Percentiles rank a stretch among this genome's conserved stretches.
These are phyloP conservation scores for Musa troglodytarum DNA, from an alignment of 176 grass and related monocot species.

Conservation along the genomic window DNA sequence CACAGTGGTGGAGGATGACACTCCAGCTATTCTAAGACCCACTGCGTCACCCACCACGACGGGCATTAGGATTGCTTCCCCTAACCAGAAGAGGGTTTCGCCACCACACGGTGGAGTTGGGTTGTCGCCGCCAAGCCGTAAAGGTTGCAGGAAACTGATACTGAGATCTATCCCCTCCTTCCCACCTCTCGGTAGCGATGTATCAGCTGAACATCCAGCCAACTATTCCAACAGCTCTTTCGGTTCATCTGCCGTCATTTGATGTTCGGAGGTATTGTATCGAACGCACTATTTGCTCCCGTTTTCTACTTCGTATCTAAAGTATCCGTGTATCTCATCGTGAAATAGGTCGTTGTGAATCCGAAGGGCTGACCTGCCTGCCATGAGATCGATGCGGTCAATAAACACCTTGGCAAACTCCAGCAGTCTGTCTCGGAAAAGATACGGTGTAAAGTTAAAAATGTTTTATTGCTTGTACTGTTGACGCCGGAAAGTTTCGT, in stretches of 20 bases:
- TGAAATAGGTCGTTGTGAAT: background rate
- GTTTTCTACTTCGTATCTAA: background rate
- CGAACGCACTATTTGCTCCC: background rate
- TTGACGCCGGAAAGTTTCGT: background rate
- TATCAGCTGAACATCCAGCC: constrained; percentile 21
- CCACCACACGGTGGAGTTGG: constrained; percentile 49
- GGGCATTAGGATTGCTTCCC: constrained; percentile 60
- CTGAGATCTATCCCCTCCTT: constrained; percentile 92
- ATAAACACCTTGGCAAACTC: no score
- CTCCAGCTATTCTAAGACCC: constrained; percentile 34
- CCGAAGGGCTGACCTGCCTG: no score
- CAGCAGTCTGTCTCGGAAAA: background rate
- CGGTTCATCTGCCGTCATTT: constrained; percentile 23
- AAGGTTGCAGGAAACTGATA: constrained; percentile 84
- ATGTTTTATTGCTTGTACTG: background rate
- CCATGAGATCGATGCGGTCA: background rate
- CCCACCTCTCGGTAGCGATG: constrained; percentile 42
- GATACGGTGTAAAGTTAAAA: background rate
- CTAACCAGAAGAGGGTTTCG: constrained; percentile 85
- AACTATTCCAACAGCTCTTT: constrained; percentile 38
- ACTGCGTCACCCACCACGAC: constrained; percentile 31
- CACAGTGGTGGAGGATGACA: constrained; percentile 34
- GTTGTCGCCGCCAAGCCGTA: constrained; percentile 51
- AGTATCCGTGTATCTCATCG: background rate
- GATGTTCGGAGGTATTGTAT: constrained; percentile 5